Evolutionary conservation across 2,329 filamentous ascomycete genomes (phyloP), one percentile per base, ranked within the genome.

Genomic region (Colletotrichum camelliae): DNA sequence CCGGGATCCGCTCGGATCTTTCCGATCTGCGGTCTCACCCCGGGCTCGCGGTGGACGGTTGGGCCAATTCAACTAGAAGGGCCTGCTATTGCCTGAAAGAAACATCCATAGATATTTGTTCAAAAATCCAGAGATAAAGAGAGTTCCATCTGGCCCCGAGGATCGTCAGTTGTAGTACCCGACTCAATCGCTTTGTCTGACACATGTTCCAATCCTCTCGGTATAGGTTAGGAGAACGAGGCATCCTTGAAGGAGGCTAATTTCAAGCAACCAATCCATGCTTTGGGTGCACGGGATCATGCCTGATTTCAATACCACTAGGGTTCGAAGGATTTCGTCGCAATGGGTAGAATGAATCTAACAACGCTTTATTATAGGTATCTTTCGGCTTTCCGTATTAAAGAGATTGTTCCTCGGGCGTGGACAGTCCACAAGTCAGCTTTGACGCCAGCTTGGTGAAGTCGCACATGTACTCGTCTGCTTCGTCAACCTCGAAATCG

Each of bases 401-500:
- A 13, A 61, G 18, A 12, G 24, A 29, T 29, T 61, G 24, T 29
- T 61, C 58, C 29, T 61, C 58, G 29, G 58, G 58, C 18, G 58
- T 35, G 8, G 29, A 61, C 10, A 61, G 18, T 18, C 58, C 58
- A 33, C 58, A 29, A 31, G 58, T 33, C 58, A 61, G 27, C 3
- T 61, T 61, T 12, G 58, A 27, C 1, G 58, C 58, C 8, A 61
- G 27, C 58, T 61, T 61, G 58, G 15, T 31, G 29, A 61, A 61
- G 58, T 61, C 58, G 18, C 58, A 61, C 58, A 61, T 61, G 27
- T 61, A 61, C 29, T 61, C 58, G 18, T 61, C 58, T 18, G 58
- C 58, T 16, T 61, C 58, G 10, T 61, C 58, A 61, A 86, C 85
- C 60, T 88, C 86, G 69, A 88, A 88, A 76, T 88, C 87, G 77